Evolutionary conservation across 495 filamentous ascomycete species (phyloP).

Genomic region (Pseudevernia furfuracea): DNA sequence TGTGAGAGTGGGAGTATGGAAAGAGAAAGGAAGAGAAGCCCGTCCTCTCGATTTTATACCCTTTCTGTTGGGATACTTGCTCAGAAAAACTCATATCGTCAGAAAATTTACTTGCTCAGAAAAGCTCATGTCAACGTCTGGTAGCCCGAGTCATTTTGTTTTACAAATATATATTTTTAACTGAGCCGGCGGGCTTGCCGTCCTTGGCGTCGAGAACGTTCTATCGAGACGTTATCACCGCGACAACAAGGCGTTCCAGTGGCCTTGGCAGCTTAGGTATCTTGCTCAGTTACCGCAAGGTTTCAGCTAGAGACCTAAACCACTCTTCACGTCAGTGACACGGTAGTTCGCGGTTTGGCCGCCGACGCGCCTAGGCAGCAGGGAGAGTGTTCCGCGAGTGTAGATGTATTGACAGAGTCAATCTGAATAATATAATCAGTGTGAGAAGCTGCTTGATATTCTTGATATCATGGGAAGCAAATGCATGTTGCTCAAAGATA

Average conservation of each 20-base stretch:
- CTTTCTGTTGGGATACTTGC: not conserved
- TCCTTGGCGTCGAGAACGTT: not conserved
- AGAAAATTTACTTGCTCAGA: too few species aligned
- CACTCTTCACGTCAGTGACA: not conserved
- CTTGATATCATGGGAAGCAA: not conserved
- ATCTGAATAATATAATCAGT: not conserved
- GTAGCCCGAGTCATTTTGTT: not conserved
- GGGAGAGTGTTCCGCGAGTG: not conserved
- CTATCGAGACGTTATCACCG: too few species aligned
- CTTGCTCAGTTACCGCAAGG: too few species aligned
- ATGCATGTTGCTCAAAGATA: not conserved
- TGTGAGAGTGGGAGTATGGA: not conserved
- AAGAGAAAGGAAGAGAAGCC: not conserved
- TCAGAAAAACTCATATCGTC: not conserved
- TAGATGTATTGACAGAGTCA: not conserved
- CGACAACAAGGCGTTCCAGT: too few species aligned
- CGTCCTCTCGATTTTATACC: not conserved
- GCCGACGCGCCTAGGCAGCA: not conserved
- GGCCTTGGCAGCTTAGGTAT: not conserved
- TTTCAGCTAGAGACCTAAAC: not conserved
- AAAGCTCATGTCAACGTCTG: not conserved
- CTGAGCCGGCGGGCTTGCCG: not conserved
- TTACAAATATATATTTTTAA: not conserved
- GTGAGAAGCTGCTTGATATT: not conserved
- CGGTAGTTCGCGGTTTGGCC: not conserved